Percentiles rank a stretch among this genome's conserved stretches.
These are phyloP conservation scores for Vaccinium vitisidaea DNA, from an alignment of 148 eudicot species.

Conservation along the genomic window DNA sequence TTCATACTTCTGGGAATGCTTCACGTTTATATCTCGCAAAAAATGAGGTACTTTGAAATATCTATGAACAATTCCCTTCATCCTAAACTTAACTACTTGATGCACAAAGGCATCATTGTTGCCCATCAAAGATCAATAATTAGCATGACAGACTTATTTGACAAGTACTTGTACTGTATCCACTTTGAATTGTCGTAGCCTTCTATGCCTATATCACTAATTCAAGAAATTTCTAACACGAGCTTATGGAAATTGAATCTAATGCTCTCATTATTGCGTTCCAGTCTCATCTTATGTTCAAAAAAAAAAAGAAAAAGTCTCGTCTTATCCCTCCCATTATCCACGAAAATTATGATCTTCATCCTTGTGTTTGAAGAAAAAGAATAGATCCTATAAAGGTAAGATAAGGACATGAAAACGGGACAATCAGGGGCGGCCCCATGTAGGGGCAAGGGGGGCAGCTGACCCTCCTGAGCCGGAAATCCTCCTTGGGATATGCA, in stretches of 20 bases:
- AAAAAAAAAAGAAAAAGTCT: not conserved
- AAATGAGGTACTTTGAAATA: not conserved
- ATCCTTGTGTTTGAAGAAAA: conserved; percentile 8
- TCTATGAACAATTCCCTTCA: not conserved
- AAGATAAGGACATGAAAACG: not conserved
- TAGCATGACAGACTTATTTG: not conserved
- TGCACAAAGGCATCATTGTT: not conserved
- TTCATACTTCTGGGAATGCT: not conserved
- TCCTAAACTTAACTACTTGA: not conserved
- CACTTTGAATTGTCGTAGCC: not conserved
- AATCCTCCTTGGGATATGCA: no score
- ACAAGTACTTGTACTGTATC: not conserved
- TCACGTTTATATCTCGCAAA: not conserved
- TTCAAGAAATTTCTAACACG: not conserved
- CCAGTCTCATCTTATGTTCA: not conserved
- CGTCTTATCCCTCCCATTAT: not conserved
- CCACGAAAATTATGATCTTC: not conserved
- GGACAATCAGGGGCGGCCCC: not conserved
- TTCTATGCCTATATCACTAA: not conserved
- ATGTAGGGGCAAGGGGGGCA: no score
- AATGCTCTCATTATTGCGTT: not conserved
- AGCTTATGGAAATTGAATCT: not conserved
- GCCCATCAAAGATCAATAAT: not conserved
- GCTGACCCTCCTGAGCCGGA: no score
- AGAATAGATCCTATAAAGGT: not conserved